Evolutionary conservation across 1,284 basidiomycete genomes (phyloP).

Genomic region (Lentinula novae-zelandiae): DNA sequence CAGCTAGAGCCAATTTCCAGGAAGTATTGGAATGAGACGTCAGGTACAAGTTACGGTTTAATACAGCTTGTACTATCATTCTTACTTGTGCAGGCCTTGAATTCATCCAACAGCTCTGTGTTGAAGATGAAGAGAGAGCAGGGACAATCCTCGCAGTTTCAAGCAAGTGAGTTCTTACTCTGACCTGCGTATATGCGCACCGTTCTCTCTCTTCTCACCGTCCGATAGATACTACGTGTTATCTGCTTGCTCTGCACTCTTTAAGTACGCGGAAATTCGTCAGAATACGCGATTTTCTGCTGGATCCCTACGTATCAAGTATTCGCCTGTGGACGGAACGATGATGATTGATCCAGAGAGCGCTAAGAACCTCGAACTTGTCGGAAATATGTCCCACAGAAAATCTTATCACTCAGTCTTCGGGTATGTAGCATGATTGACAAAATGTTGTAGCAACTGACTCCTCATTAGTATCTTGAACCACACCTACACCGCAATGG

Average conservation of each 20-base stretch:
- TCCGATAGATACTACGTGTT: constrained; percentile 77
- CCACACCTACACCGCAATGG: constrained; percentile 88
- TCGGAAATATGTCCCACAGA: constrained; percentile 65
- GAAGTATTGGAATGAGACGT: constrained; percentile 77
- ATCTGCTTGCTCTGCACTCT: constrained; percentile 79
- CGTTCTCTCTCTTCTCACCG: background rate
- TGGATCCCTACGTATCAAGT: constrained; percentile 76
- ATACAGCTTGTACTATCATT: background rate
- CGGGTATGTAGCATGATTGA: constrained; percentile 48
- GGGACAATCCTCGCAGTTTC: constrained; percentile 71
- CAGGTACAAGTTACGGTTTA: constrained; percentile 41
- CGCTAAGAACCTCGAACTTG: constrained; percentile 82
- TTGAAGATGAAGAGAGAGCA: constrained; percentile 74
- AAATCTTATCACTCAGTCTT: constrained; percentile 69
- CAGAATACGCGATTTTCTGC: constrained; percentile 69
- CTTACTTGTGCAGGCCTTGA: constrained; percentile 55
- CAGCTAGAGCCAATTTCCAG: constrained; percentile 68
- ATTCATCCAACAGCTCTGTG: constrained; percentile 70
- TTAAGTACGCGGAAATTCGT: constrained; percentile 72
- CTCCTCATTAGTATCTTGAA: constrained; percentile 54
- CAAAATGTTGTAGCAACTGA: background rate
- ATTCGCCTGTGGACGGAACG: constrained; percentile 78
- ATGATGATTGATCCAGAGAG: constrained; percentile 93
- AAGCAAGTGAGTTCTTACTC: constrained; percentile 61
- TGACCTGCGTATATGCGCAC: background rate